Evolutionary conservation across 352 stramenopile genomes (phyloP).

Genomic region (Pythium apleroticum): DNA sequence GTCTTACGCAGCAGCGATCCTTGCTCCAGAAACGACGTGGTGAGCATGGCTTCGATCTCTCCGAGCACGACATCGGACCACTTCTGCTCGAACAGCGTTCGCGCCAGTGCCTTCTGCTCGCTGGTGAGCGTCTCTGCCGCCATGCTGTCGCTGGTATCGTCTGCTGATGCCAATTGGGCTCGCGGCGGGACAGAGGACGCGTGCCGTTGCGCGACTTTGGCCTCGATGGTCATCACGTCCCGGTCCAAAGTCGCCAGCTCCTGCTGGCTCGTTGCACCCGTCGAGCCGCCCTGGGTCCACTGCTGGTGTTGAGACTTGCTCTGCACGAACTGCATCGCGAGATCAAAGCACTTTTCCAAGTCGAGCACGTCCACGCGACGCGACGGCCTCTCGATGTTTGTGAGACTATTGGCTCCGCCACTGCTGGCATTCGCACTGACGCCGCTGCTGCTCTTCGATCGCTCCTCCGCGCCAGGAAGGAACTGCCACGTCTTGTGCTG

Average conservation of each 20-base stretch:
- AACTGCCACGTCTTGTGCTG: slow-evolving; percentile 76
- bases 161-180: neutral
- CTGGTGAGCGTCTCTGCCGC: neutral
- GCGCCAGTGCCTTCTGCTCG: slow-evolving; percentile 45
- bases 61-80: slow-evolving; percentile 87
- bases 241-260: slow-evolving; percentile 57
- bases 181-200: neutral
- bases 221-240: slow-evolving; percentile 63
- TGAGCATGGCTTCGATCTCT: slow-evolving; percentile 88
- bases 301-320: slow-evolving; percentile 28
- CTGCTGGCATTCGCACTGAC: slow-evolving; percentile 33
- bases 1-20: slow-evolving; percentile 77
- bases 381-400: slow-evolving; percentile 57
- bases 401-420: slow-evolving; percentile 42
- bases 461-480: slow-evolving; percentile 57
- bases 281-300: neutral
- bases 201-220: slow-evolving; percentile 35
- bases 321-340: slow-evolving; percentile 58
- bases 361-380: slow-evolving; percentile 67
- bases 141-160: neutral
- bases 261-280: slow-evolving; percentile 36
- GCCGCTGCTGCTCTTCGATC: slow-evolving; percentile 48
- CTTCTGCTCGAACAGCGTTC: slow-evolving; percentile 88
- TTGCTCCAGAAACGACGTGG: slow-evolving; percentile 88
- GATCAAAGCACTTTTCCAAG: slow-evolving; percentile 67